Conservation (phyloP, 2,329 filamentous ascomycete species). For the Rutstroemia sp. region DNA sequence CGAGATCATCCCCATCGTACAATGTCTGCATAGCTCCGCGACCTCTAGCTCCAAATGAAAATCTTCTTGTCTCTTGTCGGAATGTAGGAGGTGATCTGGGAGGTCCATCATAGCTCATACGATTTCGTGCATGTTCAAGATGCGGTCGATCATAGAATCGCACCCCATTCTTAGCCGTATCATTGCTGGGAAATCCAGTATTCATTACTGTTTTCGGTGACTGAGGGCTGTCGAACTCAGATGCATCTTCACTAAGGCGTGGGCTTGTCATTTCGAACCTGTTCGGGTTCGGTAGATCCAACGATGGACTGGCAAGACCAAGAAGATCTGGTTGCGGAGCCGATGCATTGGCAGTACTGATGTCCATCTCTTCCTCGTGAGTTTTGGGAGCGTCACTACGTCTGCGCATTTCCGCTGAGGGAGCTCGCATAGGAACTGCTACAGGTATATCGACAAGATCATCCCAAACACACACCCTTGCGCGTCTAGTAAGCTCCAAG, state of each 20-base stretch:
- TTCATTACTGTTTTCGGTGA: slow-evolving; percentile 16
- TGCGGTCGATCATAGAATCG: slow-evolving; percentile 25
- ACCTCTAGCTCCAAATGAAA: slow-evolving; percentile 34
- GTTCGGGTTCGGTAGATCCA: slow-evolving; percentile 53
- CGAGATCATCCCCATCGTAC: slow-evolving; percentile 67
- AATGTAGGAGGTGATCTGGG: slow-evolving; percentile 19
- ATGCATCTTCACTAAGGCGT: slow-evolving; percentile 26
- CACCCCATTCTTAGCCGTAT: slow-evolving; percentile 17
- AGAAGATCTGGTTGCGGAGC: slow-evolving; percentile 59
- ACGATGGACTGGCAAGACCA: slow-evolving; percentile 34
- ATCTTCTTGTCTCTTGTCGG: slow-evolving; percentile 21
- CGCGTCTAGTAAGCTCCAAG: slow-evolving; percentile 81
- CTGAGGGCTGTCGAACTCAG: slow-evolving; percentile 14
- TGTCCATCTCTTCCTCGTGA: slow-evolving; percentile 83
- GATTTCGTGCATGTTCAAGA: slow-evolving; percentile 21
- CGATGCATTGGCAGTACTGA: slow-evolving; percentile 61
- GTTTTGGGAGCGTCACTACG: slow-evolving; percentile 44
- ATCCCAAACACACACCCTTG: slow-evolving; percentile 95
- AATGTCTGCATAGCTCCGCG: slow-evolving; percentile 31
- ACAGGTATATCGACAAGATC: slow-evolving; percentile 94
- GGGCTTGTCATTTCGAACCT: slow-evolving; percentile 59
- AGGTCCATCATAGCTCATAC: slow-evolving; percentile 30
- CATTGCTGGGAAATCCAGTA: slow-evolving; percentile 8
- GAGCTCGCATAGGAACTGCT: slow-evolving; percentile 79
- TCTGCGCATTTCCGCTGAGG: slow-evolving; percentile 76